These are phyloP conservation scores for Stagonosporopsis rhizophila DNA, from an alignment of 2,329 filamentous ascomycete species.

Conservation along the genomic window DNA sequence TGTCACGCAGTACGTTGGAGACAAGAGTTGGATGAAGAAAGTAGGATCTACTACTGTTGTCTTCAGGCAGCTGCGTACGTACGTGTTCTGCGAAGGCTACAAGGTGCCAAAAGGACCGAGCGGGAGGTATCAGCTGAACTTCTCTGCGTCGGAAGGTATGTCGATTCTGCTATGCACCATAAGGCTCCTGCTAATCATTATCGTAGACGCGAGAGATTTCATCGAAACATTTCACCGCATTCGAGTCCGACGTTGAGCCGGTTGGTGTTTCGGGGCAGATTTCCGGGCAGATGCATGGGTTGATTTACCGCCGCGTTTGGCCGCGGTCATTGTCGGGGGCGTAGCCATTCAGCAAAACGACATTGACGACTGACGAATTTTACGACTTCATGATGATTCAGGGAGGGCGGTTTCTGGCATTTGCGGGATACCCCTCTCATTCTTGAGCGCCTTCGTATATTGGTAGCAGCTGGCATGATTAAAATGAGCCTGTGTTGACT, in stretches of 20 bases:
- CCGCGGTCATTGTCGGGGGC: slow-evolving; percentile 4
- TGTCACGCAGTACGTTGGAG: slow-evolving; percentile 52
- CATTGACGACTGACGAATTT: slow-evolving; percentile 26
- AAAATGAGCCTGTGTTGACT: neutral
- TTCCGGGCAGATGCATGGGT: neutral
- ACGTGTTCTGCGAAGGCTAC: slow-evolving; percentile 62
- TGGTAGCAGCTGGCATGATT: slow-evolving; percentile 10
- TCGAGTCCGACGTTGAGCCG: slow-evolving; percentile 17
- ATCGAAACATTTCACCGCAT: slow-evolving; percentile 45
- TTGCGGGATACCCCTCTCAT: slow-evolving; percentile 45
- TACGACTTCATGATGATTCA: slow-evolving; percentile 34
- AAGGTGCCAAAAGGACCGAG: slow-evolving; percentile 37
- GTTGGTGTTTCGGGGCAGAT: neutral
- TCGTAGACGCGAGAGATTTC: slow-evolving; percentile 39
- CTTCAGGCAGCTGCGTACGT: slow-evolving; percentile 59
- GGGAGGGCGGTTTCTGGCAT: slow-evolving; percentile 37
- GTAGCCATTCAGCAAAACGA: slow-evolving; percentile 14
- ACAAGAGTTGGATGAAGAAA: slow-evolving; percentile 57
- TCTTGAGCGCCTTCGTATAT: slow-evolving; percentile 5
- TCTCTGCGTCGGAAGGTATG: slow-evolving; percentile 43
- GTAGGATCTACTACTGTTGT: slow-evolving; percentile 54
- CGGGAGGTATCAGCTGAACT: slow-evolving; percentile 45
- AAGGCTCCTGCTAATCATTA: neutral
- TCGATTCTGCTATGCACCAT: neutral
- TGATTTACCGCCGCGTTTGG: slow-evolving; percentile 6